Evolutionary conservation across 306 rosid genomes (phyloP).

Genomic region (Senna tora): DNA sequence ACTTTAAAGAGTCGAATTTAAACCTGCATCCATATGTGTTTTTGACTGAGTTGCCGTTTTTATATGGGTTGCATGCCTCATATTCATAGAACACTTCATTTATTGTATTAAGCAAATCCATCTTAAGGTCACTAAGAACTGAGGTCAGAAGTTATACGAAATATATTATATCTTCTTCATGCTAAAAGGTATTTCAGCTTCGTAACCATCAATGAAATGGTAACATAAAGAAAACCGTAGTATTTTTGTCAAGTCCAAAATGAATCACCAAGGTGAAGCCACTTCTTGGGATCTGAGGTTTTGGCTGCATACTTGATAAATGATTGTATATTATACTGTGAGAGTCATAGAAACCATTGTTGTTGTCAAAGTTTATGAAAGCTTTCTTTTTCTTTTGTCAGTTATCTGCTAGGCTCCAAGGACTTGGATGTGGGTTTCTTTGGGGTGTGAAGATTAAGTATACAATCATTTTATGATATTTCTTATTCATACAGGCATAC

Average conservation of each 20-base stretch:
- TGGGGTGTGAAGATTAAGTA: slow-evolving; percentile 25
- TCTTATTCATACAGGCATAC: slow-evolving; percentile 31
- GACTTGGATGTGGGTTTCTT: slow-evolving; percentile 32
- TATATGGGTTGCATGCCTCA: neutral
- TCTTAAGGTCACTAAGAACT: neutral
- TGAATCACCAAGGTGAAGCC: neutral
- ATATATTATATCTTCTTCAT: neutral
- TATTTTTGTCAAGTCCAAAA: too few relatives aligned
- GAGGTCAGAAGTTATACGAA: slow-evolving; percentile 1
- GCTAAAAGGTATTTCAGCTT: neutral
- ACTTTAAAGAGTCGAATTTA: slow-evolving; percentile 32
- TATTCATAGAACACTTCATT: neutral
- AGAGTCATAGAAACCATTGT: slow-evolving; percentile 9
- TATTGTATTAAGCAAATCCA: neutral
- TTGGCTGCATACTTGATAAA: neutral
- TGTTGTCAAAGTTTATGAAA: slow-evolving; percentile 8
- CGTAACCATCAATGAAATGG: slow-evolving; percentile 11
- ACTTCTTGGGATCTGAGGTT: neutral
- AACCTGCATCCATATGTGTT: neutral
- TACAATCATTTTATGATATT: slow-evolving; percentile 14
- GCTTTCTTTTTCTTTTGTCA: slow-evolving; percentile 19
- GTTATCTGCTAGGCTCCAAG: slow-evolving; percentile 5
- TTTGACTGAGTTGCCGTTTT: neutral
- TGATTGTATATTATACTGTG: neutral
- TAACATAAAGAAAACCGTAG: too few relatives aligned